phyloP scores from a whole-genome alignment of 495 filamentous ascomycete genomes.

The Corynascus novoguineensis region DNA sequence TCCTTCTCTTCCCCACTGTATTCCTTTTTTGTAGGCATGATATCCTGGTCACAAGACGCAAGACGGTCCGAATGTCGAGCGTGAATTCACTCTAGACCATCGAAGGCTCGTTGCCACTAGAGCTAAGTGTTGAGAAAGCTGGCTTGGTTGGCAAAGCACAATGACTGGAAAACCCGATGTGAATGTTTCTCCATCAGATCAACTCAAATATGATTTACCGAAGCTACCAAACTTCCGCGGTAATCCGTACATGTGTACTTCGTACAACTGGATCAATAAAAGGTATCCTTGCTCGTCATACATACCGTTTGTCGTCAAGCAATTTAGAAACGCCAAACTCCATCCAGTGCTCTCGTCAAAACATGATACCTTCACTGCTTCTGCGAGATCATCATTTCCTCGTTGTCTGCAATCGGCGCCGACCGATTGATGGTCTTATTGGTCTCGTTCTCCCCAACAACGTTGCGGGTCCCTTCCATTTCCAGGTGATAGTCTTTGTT shows the following conservation, averaged over 20 bases:
- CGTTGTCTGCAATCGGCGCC: constrained; percentile 37
- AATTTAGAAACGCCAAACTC: constrained; percentile 9
- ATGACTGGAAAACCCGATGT: too few species aligned
- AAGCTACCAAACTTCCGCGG: too few species aligned
- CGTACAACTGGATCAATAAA: too few species aligned
- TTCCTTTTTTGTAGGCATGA: too few species aligned
- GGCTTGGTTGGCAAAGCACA: background rate
- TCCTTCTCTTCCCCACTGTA: too few species aligned
- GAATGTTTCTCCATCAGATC: too few species aligned
- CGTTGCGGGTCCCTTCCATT: constrained; percentile 29
- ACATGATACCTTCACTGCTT: constrained; percentile 29
- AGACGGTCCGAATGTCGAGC: background rate
- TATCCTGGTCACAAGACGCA: background rate
- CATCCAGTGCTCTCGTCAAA: background rate
- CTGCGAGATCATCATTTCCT: constrained; percentile 41
- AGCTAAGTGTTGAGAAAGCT: too few species aligned
- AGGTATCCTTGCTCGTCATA: background rate
- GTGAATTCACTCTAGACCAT: background rate
- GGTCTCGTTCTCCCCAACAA: constrained; percentile 37
- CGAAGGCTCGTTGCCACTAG: background rate
- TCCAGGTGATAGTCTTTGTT: constrained; percentile 36
- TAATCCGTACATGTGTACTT: too few species aligned
- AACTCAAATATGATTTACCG: too few species aligned
- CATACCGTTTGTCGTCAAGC: background rate
- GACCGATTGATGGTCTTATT: constrained; percentile 37